Evolutionary conservation across 192 early-diverging fungal species (phyloP), one percentile per base, ranked within the genome.

Genomic region (Linnemannia exigua): DNA sequence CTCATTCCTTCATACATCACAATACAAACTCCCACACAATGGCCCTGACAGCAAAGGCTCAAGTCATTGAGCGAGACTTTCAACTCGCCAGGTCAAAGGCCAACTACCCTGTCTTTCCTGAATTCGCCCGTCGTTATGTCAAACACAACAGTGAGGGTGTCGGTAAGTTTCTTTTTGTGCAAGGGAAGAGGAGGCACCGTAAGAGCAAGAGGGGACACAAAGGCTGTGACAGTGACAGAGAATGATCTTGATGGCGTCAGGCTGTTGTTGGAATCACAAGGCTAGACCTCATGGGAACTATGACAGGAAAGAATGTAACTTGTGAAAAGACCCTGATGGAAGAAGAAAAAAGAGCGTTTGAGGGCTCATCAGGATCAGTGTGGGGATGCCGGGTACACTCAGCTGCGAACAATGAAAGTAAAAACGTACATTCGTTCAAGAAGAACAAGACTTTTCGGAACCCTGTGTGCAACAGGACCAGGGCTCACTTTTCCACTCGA

Each of bases 131-230:
- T 74, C 89, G 91, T 19, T 93, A 91, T 77, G 70, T 87, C 68
- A 92, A 92, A 71, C 89, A 93, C 70, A 91, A 91, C 75, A 83
- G 89, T 28, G 89, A 91, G 44, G 92, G 92, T 67, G 35, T 80
- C 72, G 91, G 92, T 89, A 90, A 88, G 58, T 63, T 33, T 1
- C 28, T 12, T 16, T 25, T 54, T 46, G 44, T 50, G 48, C 9
- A 17, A 50, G 28, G 15, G 7, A 71, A n/a, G 31, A 68, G 35
- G 35, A 68, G 35, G 67, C 4, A 31, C 70, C 16, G 20, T 58
- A 44, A 28, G 44, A 71, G n/a, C 8, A 15, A 35, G 25, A 37
- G n/a, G 37, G 22, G 51, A 52, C n/a, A n/a, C n/a, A n/a, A 63
- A 63, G 58, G 28, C 28, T 63, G n/a, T 63, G 58, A 33, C 58